Evolutionary conservation across 257 asterid genomes (phyloP).

Genomic region (Coffea canephora): DNA sequence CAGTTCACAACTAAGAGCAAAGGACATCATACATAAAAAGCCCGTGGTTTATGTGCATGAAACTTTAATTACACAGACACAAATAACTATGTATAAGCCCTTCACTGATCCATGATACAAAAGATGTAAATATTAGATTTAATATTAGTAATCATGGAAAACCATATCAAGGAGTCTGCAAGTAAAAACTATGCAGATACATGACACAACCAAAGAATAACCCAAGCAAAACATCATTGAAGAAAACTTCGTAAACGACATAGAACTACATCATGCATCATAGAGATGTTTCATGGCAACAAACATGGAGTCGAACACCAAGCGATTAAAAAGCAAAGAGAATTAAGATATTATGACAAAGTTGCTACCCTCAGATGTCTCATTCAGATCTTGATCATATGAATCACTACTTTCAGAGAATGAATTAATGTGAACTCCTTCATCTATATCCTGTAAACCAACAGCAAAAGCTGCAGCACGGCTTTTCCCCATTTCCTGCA

Average conservation of each 20-base stretch:
- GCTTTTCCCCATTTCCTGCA: constrained; percentile 98
- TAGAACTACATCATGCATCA: no score
- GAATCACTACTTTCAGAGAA: constrained; percentile 65
- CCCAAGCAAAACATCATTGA: background rate
- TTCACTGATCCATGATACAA: background rate
- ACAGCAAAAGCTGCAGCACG: constrained; percentile 98
- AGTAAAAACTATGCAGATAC: background rate
- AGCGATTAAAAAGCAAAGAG: constrained; percentile 1
- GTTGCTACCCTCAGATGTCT: constrained; percentile 82
- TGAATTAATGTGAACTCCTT: constrained; percentile 74
- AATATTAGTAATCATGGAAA: background rate
- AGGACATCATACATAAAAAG: background rate
- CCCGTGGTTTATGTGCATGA: background rate
- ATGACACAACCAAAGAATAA: background rate
- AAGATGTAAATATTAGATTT: background rate
- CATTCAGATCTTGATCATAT: constrained; percentile 71
- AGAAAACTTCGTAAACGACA: background rate
- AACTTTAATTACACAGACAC: background rate
- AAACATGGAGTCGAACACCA: background rate
- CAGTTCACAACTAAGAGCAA: background rate
- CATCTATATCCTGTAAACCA: constrained; percentile 93
- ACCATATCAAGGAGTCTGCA: background rate
- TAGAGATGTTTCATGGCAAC: background rate
- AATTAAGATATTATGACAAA: constrained; percentile 18
- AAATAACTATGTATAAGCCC: background rate